These are phyloP conservation scores for Salix arbutifolia DNA, from an alignment of 345 rosid genomes.

Conservation along the genomic window DNA sequence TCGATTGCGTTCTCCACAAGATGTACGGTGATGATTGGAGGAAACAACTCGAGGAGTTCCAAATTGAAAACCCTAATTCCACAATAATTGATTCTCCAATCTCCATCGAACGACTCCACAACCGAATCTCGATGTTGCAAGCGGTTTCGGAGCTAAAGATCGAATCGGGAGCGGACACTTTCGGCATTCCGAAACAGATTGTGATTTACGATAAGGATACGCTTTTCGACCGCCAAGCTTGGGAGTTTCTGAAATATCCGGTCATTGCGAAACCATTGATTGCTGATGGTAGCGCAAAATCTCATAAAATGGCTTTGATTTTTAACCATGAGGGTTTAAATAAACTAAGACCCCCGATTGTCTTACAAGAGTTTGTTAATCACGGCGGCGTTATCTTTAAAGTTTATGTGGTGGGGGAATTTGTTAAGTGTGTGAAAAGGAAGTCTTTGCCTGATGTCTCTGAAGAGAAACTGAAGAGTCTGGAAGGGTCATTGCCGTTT, in stretches of 20 bases:
- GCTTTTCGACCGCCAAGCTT: constrained; percentile 30
- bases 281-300: constrained; percentile 51
- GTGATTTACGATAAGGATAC: constrained; percentile 48
- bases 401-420: constrained; percentile 54
- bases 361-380: constrained; percentile 60
- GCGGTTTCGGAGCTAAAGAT: constrained; percentile 44
- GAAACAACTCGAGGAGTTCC: constrained; percentile 36
- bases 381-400: constrained; percentile 68
- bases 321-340: constrained; percentile 50
- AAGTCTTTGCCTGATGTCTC: constrained; percentile 56
- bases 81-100: constrained; percentile 41
- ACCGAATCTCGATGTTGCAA: constrained; percentile 59
- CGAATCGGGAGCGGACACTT: constrained; percentile 26
- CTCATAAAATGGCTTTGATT: constrained; percentile 57
- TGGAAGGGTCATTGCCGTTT: constrained; percentile 44
- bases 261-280: constrained; percentile 60
- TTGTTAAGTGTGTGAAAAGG: constrained; percentile 53
- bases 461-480: constrained; percentile 38
- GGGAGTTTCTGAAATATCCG: constrained; percentile 48
- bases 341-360: constrained; percentile 49
- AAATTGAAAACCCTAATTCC: constrained; percentile 31
- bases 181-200: constrained; percentile 58
- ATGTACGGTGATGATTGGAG: constrained; percentile 49
- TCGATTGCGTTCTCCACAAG: constrained; percentile 62
- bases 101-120: constrained; percentile 46